Evolutionary conservation across 257 asterid genomes (phyloP), one percentile per base, ranked within the genome.

Genomic region (Catharanthus roseus): DNA sequence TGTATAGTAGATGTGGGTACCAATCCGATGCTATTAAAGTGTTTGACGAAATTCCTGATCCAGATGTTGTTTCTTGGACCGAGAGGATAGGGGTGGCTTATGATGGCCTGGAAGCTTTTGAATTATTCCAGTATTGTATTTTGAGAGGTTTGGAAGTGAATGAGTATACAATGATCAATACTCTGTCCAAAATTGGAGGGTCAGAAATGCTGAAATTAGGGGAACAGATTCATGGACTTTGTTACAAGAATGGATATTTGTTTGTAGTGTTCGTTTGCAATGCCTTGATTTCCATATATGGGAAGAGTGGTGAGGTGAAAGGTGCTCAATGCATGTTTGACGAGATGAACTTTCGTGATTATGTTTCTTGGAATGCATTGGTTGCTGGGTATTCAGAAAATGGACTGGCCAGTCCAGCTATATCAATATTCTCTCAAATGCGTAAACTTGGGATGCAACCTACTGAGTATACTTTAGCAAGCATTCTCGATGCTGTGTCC

Each of bases 251-350:
- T 44, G 74, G 70, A 24, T 45, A 45, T 68, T 49, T 58, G 41
- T 44, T 33, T 34, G 54, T 45, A 53, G 74, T 68, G 6, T 51
- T 74, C 2, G 26, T 62, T 62, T 71, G 69, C 67, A 76, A 70
- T 53, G 75, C 79, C 50, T 55, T 76, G 71, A 76, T 76, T 70
- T 70, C 71, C 0, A 41, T 76, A 75, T 76, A 76, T 76, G 79
- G 71, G 31, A 76, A 70, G 39, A 33, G 31, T 23, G 71, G 72
- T 26, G 61, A 10, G 6, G 62, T 76, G 31, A 38, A 29, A 23
- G 33, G 55, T 10, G 79, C 79, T 34, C 65, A 44, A 31, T 16
- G 54, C 15, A 39, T 76, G 61, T 76, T 70, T 42, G 61, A 57
- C 5, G 79, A 64, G 60, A 70, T 70, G 72, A 41, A 6, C 18